These are phyloP conservation scores for Eucalyptus shirleyi DNA, from an alignment of 345 rosid species.

Conservation along the genomic window DNA sequence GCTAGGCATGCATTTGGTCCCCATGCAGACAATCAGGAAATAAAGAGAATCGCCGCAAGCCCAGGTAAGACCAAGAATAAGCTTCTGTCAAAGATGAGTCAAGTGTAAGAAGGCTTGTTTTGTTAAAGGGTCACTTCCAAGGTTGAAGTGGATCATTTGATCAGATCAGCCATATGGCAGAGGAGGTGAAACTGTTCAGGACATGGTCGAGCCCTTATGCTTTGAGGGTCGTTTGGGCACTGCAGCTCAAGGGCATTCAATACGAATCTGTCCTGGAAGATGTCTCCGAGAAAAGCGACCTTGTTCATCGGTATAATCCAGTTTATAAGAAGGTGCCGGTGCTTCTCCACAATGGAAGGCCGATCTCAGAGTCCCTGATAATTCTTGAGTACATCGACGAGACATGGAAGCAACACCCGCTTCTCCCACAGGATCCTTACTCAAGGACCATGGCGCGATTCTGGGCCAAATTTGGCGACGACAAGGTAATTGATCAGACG, in stretches of 20 bases:
- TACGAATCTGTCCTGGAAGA: neutral
- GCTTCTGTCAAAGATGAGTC: neutral
- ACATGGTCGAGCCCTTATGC: slow-evolving; percentile 1
- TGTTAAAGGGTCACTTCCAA: neutral
- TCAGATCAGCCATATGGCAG: neutral
- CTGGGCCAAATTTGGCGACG: neutral
- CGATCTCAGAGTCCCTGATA: neutral
- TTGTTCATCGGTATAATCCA: neutral
- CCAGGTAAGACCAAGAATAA: neutral
- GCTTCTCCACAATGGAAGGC: neutral
- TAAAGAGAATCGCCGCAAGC: neutral
- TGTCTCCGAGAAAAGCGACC: neutral
- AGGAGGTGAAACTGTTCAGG: neutral
- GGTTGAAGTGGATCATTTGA: neutral
- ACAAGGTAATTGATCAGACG: neutral
- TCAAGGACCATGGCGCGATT: neutral
- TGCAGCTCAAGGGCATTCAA: neutral
- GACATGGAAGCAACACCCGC: neutral
- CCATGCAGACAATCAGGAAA: neutral
- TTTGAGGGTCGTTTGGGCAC: neutral
- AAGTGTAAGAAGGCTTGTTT: neutral
- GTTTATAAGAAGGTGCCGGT: neutral
- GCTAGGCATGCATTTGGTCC: neutral
- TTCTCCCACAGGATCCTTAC: neutral
- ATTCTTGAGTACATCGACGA: neutral